Percentiles rank a stretch among this genome's conserved stretches.
phyloP scores from a whole-genome alignment of 73 alveolate species.

The Urostyla sp. region DNA sequence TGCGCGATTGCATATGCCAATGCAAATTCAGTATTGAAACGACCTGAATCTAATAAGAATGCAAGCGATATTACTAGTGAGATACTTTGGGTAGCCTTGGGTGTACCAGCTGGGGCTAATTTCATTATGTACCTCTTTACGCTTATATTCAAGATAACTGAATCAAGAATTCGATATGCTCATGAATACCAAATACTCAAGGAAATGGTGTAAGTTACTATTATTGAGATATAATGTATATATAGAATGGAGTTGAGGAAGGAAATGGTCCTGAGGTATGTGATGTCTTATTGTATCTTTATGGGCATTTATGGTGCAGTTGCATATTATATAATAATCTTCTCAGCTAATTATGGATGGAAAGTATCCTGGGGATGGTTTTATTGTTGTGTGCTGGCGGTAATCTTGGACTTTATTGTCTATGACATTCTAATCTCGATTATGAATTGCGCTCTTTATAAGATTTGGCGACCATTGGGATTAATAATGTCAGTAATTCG shows the following conservation, averaged over 20 bases:
- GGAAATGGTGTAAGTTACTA: slow-evolving; percentile 40
- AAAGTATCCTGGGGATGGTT: slow-evolving; percentile 72
- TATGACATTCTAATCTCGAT: slow-evolving; percentile 30
- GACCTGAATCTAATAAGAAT: slow-evolving; percentile 59
- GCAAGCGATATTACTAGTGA: slow-evolving; percentile 38
- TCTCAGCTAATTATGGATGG: slow-evolving; percentile 69
- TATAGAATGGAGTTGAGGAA: slow-evolving; percentile 46
- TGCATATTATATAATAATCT: slow-evolving; percentile 57
- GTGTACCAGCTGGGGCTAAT: slow-evolving; percentile 57
- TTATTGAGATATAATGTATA: neutral
- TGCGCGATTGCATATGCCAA: slow-evolving; percentile 67
- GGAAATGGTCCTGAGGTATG: slow-evolving; percentile 58
- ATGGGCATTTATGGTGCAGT: slow-evolving; percentile 58
- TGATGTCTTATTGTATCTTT: slow-evolving; percentile 66
- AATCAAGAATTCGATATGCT: slow-evolving; percentile 23
- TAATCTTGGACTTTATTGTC: slow-evolving; percentile 52
- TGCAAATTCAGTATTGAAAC: slow-evolving; percentile 58
- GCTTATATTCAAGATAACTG: slow-evolving; percentile 43
- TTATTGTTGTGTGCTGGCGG: slow-evolving; percentile 63
- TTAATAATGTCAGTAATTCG: neutral
- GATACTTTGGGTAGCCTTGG: slow-evolving; percentile 60
- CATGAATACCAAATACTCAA: slow-evolving; percentile 35
- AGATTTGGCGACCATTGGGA: slow-evolving; percentile 12
- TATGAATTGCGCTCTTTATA: slow-evolving; percentile 17
- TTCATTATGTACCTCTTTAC: slow-evolving; percentile 60